Evolutionary conservation across 2,329 filamentous ascomycete species (phyloP).

Genomic region (Graphilbum sp.): DNA sequence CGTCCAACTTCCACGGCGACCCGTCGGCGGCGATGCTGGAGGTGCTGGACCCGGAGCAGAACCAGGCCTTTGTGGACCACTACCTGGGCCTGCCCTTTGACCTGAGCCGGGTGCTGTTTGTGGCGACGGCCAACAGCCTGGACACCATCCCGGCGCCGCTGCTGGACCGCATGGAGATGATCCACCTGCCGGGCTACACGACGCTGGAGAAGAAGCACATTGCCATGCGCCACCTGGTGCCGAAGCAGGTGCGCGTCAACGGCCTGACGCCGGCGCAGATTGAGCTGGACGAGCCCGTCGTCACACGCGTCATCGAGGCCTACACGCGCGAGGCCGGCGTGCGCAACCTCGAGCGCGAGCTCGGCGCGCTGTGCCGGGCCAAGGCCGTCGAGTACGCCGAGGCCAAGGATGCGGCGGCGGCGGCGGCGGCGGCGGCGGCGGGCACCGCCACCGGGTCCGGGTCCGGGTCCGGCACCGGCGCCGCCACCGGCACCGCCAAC

Average conservation of each 20-base stretch:
- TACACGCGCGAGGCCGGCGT: slow-evolving; percentile 96
- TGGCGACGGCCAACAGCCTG: slow-evolving; percentile 86
- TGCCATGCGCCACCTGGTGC: slow-evolving; percentile 80
- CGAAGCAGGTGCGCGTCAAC: slow-evolving; percentile 87
- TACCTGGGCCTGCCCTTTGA: slow-evolving; percentile 94
- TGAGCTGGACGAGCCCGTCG: slow-evolving; percentile 61
- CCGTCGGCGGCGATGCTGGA: slow-evolving; percentile 96
- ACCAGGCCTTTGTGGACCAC: slow-evolving; percentile 86
- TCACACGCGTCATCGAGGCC: slow-evolving; percentile 88
- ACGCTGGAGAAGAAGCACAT: slow-evolving; percentile 95
- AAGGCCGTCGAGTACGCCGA: slow-evolving; percentile 94
- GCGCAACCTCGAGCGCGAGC: slow-evolving; percentile 87
- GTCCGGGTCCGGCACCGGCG: too few species aligned
- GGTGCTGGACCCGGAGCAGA: slow-evolving; percentile 93
- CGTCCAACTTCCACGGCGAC: slow-evolving; percentile 83
- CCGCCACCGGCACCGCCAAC: too few species aligned
- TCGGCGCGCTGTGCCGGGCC: slow-evolving; percentile 82
- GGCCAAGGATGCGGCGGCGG: slow-evolving; percentile 57
- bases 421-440: too few species aligned
- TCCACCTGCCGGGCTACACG: slow-evolving; percentile 85
- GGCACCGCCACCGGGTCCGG: too few species aligned
- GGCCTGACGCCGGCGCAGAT: slow-evolving; percentile 66
- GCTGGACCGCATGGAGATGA: slow-evolving; percentile 93
- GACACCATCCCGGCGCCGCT: slow-evolving; percentile 92
- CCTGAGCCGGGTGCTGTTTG: slow-evolving; percentile 90